These are phyloP conservation scores for Nymphaea colorata DNA, from an alignment of 164 flowering plant species.

Conservation along the genomic window DNA sequence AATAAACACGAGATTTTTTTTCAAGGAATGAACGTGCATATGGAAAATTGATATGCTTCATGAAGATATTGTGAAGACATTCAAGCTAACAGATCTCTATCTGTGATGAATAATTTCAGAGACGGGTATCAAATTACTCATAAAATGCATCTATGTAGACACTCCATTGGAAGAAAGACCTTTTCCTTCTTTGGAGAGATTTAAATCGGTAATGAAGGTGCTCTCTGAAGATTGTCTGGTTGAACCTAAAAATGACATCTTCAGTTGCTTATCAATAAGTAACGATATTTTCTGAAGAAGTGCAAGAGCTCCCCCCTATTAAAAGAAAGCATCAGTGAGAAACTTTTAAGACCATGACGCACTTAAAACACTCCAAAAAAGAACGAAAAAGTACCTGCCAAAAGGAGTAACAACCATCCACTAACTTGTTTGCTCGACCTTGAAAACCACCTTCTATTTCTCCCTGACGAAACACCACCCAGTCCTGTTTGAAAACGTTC, in stretches of 20 bases:
- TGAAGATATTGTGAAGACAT: too few relatives aligned
- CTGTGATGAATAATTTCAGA: too few relatives aligned
- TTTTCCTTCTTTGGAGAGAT: neutral
- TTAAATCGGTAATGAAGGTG: neutral
- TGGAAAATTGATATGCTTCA: too few relatives aligned
- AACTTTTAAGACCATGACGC: neutral
- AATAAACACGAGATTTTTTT: too few relatives aligned
- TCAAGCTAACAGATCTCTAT: too few relatives aligned
- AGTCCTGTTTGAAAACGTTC: conserved; percentile 34
- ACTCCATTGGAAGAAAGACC: neutral
- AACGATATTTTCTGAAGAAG: conserved; percentile 45
- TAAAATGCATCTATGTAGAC: too few relatives aligned
- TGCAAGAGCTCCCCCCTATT: conserved; percentile 62
- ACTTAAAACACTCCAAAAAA: too few relatives aligned
- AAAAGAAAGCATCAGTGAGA: neutral
- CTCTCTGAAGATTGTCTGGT: neutral
- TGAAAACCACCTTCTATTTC: conserved; percentile 77
- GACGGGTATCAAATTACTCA: too few relatives aligned
- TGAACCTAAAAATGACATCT: conserved; percentile 8
- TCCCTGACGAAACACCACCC: conserved; percentile 92
- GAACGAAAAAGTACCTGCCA: conserved; percentile 64
- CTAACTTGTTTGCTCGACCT: conserved; percentile 89
- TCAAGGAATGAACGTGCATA: too few relatives aligned
- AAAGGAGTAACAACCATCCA: conserved; percentile 97
- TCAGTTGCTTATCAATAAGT: conserved; percentile 24